Evolutionary conservation across 192 early-diverging fungal species (phyloP), one percentile per base, ranked within the genome.

Genomic region (Cladochytrium replicatum): DNA sequence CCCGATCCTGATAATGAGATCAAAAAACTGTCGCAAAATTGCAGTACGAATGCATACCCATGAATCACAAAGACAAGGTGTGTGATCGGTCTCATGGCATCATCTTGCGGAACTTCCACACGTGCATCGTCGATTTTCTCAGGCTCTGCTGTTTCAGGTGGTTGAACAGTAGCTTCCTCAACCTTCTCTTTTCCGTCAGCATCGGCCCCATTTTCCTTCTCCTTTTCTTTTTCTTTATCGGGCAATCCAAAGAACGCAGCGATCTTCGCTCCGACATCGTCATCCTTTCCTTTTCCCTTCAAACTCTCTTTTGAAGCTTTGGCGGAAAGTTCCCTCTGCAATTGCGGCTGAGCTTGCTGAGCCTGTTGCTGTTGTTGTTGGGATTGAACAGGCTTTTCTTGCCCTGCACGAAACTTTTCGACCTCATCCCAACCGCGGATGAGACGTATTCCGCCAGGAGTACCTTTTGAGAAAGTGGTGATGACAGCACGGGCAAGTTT

Each of bases 41-140:
- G n/a, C n/a, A n/a, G n/a, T 50, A 15, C 48, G 52, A 31, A 7
- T 29, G 25, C 43, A 27, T 52, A 67, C 63, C 88, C 89, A 49
- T 91, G 89, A 58, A 91, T 78, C 6, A 85, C 87, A 45, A 91
- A 67, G 4, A 91, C 62, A 6, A 91, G 50, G 58, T 91, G 89
- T 49, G 87, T 71, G 42, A 91, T 81, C 9, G 64, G 66, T 24
- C 86, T n/a, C n/a, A n/a, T n/a, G n/a, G n/a, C 63, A 41, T 84
- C 82, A 6, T 81, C 74, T n/a, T 68, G 67, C 40, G 79, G 78
- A 7, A 54, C 60, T 0, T 67, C 71, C 29, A 55, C 68, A 24
- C 54, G 60, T n/a, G n/a, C n/a, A n/a, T n/a, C n/a, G n/a, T n/a
- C n/a, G n/a, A n/a, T n/a, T n/a, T n/a, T n/a, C n/a, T n/a, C n/a